A percentile compares a stretch with the other conserved stretches of the same genome.
Conservation (phyloP, 139 green algal genomes). For the Ettlia oleoabundans region DNA sequence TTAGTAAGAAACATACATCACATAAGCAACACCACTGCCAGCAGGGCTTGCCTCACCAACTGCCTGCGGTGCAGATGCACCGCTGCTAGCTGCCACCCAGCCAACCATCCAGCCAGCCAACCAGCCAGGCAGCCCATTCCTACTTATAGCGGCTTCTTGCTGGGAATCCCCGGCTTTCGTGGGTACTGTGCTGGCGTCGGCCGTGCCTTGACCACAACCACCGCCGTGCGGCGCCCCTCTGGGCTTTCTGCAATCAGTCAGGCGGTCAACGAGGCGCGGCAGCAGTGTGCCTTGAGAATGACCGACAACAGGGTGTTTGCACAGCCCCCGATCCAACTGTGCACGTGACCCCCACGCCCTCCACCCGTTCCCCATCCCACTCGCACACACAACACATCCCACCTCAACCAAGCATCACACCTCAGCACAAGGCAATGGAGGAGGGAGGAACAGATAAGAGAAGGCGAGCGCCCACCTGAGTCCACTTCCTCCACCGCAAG, state of each 20-base stretch:
- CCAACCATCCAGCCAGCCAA: too few species aligned
- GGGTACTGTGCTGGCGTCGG: slow-evolving; percentile 72
- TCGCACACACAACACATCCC: not conserved
- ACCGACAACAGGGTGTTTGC: not conserved
- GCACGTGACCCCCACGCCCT: too few species aligned
- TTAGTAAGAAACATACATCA: too few species aligned
- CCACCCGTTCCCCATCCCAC: too few species aligned
- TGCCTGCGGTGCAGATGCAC: too few species aligned
- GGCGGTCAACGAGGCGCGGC: not conserved
- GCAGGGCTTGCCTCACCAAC: too few species aligned
- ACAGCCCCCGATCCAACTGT: too few species aligned
- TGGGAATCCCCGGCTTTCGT: slow-evolving; percentile 63
- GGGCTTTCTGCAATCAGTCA: slow-evolving; percentile 10
- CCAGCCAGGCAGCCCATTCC: too few species aligned
- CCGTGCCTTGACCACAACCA: slow-evolving; percentile 65
- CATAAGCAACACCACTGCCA: too few species aligned
- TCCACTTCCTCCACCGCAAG: slow-evolving; percentile 63
- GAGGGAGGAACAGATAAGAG: not conserved
- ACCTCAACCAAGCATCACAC: not conserved
- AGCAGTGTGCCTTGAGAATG: not conserved
- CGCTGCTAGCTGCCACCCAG: too few species aligned
- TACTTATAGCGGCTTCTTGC: slow-evolving; percentile 72
- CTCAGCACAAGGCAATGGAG: not conserved
- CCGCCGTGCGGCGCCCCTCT: slow-evolving; percentile 49
- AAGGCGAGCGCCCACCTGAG: slow-evolving; percentile 44